phyloP scores from a whole-genome alignment of 192 early-diverging fungal genomes.

The Mortierella alpina region DNA sequence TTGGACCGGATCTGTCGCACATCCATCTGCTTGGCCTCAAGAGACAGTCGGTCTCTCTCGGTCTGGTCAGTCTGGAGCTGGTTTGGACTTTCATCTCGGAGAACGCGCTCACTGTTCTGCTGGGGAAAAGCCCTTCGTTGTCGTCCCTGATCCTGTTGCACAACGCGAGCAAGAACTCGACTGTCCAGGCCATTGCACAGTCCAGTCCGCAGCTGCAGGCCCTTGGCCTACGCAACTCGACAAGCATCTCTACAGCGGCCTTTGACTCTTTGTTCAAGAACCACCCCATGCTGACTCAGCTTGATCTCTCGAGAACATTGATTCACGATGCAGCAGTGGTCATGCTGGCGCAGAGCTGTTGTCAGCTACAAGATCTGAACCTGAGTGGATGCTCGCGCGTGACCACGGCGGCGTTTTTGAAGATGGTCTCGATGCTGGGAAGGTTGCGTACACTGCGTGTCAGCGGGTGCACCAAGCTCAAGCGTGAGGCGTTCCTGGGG shows the following conservation, averaged over 20 bases:
- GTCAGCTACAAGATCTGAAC: slow-evolving; percentile 9
- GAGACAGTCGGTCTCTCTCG: background rate
- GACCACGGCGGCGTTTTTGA: slow-evolving; percentile 16
- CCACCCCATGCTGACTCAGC: slow-evolving; percentile 7
- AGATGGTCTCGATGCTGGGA: slow-evolving; percentile 9
- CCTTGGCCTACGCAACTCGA: slow-evolving; percentile 31
- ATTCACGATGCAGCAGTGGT: slow-evolving; percentile 24
- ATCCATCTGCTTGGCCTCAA: slow-evolving; percentile 20
- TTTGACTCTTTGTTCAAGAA: slow-evolving; percentile 41
- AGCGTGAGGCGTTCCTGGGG: slow-evolving; percentile 15
- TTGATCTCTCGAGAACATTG: slow-evolving; percentile 35
- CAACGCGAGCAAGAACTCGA: slow-evolving; percentile 45
- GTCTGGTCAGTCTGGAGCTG: slow-evolving; percentile 6
- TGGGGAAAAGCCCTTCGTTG: slow-evolving; percentile 19
- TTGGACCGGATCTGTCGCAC: slow-evolving; percentile 39
- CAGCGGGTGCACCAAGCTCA: slow-evolving; percentile 18
- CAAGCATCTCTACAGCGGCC: slow-evolving; percentile 21
- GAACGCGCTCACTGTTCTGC: slow-evolving; percentile 19
- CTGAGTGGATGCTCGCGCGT: slow-evolving; percentile 31
- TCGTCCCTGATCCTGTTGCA: slow-evolving; percentile 15
- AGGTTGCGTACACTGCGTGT: slow-evolving; percentile 7
- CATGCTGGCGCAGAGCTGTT: slow-evolving; percentile 17
- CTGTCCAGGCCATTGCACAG: slow-evolving; percentile 30
- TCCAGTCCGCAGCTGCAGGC: slow-evolving; percentile 11
- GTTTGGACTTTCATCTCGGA: slow-evolving; percentile 36